Evolutionary conservation across 495 filamentous ascomycete genomes (phyloP).

Genomic region (Cercophora scortea): DNA sequence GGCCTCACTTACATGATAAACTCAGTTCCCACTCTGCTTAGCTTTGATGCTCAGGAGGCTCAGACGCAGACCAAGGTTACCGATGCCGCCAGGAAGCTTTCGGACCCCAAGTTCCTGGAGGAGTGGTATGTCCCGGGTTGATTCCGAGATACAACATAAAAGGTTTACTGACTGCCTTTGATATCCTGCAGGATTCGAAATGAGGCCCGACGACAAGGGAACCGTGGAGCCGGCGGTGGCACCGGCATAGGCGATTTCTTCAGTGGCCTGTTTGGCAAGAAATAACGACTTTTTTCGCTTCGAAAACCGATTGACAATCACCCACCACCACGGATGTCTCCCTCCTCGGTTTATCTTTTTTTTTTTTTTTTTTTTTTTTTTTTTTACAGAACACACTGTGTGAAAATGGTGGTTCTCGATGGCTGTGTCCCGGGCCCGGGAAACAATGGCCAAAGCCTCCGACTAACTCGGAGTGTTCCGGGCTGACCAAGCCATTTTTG

Average conservation of each 20-base stretch:
- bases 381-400: too few relatives aligned
- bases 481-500: too few relatives aligned
- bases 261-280: constrained; percentile 37
- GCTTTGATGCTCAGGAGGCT: constrained; percentile 55
- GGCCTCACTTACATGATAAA: constrained; percentile 54
- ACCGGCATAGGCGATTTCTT: constrained; percentile 12
- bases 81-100: constrained; percentile 42
- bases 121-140: constrained; percentile 23
- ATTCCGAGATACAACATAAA: background rate
- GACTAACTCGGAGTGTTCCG: too few relatives aligned
- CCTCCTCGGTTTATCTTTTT: too few relatives aligned
- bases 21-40: constrained; percentile 58
- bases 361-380: too few relatives aligned
- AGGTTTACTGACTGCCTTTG: background rate
- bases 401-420: too few relatives aligned
- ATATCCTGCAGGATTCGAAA: constrained; percentile 40
- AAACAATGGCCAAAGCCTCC: too few relatives aligned
- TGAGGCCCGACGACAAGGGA: constrained; percentile 44
- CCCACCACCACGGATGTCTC: too few relatives aligned
- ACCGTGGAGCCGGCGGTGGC: constrained; percentile 33
- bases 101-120: constrained; percentile 44
- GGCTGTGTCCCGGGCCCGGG: too few relatives aligned
- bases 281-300: too few relatives aligned
- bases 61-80: constrained; percentile 46
- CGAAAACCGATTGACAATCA: too few relatives aligned